Percentiles rank a stretch among this genome's conserved stretches.
phyloP scores from a whole-genome alignment of 2,329 filamentous ascomycete genomes.

The Anisogramma anomala region DNA sequence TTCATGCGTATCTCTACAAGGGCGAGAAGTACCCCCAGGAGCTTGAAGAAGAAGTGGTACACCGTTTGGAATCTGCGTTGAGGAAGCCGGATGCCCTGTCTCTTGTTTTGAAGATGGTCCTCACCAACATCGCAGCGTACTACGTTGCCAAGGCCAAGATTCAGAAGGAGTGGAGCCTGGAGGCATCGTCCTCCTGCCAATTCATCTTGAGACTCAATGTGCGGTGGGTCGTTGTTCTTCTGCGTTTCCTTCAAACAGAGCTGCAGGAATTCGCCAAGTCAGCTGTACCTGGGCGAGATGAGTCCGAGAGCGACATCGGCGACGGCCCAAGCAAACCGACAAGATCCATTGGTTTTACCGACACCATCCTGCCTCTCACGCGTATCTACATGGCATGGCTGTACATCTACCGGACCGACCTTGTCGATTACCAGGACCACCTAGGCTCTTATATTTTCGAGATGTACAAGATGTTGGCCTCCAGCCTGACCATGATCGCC shows the following conservation, averaged over 20 bases:
- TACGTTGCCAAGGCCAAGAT: conserved; percentile 54
- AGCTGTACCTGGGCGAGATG: conserved; percentile 32
- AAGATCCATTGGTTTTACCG: conserved; percentile 27
- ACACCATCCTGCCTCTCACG: conserved; percentile 37
- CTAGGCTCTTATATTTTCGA: conserved; percentile 34
- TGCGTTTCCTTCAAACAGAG: conserved; percentile 59
- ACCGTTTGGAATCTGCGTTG: conserved; percentile 61
- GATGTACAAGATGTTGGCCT: conserved; percentile 35
- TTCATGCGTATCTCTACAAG: conserved; percentile 76
- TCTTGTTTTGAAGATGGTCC: conserved; percentile 63
- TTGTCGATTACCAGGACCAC: conserved; percentile 33
- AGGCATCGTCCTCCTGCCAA: conserved; percentile 38
- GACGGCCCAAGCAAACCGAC: conserved; percentile 17
- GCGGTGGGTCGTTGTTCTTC: conserved; percentile 60
- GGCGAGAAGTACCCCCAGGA: conserved; percentile 66
- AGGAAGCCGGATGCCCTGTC: conserved; percentile 55
- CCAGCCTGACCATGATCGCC: conserved; percentile 37
- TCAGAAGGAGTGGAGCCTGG: conserved; percentile 36
- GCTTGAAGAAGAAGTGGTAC: conserved; percentile 74
- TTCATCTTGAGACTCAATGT: conserved; percentile 70
- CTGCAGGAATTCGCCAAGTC: conserved; percentile 40
- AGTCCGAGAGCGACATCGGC: conserved; percentile 14
- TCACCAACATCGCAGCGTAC: conserved; percentile 80
- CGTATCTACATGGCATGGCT: conserved; percentile 46
- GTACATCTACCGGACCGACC: conserved; percentile 32